Evolutionary conservation across 2,329 filamentous ascomycete species (phyloP).

Genomic region (Aspergillus pseudoterreus): DNA sequence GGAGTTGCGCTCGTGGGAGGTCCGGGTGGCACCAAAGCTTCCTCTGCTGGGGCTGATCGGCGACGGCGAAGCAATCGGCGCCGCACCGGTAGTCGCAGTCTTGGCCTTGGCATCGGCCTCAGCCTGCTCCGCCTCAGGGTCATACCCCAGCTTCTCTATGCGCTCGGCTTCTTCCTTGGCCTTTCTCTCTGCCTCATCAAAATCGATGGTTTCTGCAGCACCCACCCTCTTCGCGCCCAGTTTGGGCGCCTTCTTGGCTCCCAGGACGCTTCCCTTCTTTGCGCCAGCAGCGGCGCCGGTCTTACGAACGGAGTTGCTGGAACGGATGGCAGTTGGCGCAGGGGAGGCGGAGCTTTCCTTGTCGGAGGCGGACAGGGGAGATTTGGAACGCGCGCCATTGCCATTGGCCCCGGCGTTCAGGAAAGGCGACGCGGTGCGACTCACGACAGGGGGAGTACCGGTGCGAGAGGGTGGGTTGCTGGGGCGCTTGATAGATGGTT

Average conservation of each 20-base stretch:
- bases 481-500: conserved; percentile 92
- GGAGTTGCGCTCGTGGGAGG: conserved; percentile 52
- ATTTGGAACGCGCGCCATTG: conserved; percentile 74
- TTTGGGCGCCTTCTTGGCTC: conserved; percentile 77
- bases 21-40: conserved; percentile 59
- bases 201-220: conserved; percentile 74
- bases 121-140: conserved; percentile 77
- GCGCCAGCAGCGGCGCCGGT: conserved; percentile 59
- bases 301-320: conserved; percentile 81
- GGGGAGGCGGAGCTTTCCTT: conserved; percentile 50
- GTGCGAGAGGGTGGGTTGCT: conserved; percentile 91
- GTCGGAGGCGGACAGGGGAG: conserved; percentile 64
- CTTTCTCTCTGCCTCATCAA: conserved; percentile 95
- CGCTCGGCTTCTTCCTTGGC: conserved; percentile 96
- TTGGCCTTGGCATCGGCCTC: conserved; percentile 37
- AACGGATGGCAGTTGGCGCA: conserved; percentile 64
- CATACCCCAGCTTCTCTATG: conserved; percentile 91
- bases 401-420: conserved; percentile 66
- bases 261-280: conserved; percentile 80
- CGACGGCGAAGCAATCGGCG: conserved; percentile 68
- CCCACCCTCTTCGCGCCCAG: conserved; percentile 90
- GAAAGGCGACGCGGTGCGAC: conserved; percentile 86
- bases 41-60: conserved; percentile 65
- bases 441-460: conserved; percentile 75
- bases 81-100: conserved; percentile 45